Evolutionary conservation across 192 early-diverging fungal genomes (phyloP).

Genomic region (Umbelopsis isabellina): DNA sequence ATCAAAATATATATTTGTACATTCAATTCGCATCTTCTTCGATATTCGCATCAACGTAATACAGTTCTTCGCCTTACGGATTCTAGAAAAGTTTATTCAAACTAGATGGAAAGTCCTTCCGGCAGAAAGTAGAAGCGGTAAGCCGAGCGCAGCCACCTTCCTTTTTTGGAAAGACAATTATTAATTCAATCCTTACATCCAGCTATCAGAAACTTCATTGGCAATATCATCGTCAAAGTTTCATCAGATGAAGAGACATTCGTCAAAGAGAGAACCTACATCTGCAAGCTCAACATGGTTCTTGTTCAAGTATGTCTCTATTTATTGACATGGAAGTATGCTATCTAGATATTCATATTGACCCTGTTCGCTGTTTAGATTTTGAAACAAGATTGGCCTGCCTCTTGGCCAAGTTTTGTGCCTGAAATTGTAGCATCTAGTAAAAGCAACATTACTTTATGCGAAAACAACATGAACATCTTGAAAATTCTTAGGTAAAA

Average conservation of each 20-base stretch:
- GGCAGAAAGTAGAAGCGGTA: constrained; percentile 73
- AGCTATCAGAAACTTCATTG: constrained; percentile 93
- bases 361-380: constrained; percentile 56
- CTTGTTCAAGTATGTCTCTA: constrained; percentile 78
- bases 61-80: constrained; percentile 88
- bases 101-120: constrained; percentile 95
- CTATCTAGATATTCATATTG: not conserved
- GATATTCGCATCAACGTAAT: not conserved
- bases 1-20: not conserved
- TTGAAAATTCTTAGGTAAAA: constrained; percentile 87
- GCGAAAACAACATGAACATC: constrained; percentile 99
- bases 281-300: constrained; percentile 92
- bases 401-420: constrained; percentile 96
- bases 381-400: constrained; percentile 98
- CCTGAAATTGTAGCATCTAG: constrained; percentile 93
- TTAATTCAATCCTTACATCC: constrained; percentile 8
- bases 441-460: constrained; percentile 84
- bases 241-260: constrained; percentile 85
- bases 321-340: not conserved
- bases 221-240: constrained; percentile 82
- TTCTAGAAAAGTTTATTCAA: constrained; percentile 91
- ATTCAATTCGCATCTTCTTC: not conserved
- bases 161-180: constrained; percentile 22
- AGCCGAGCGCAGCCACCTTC: constrained; percentile 1
- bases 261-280: constrained; percentile 70